phyloP scores from a whole-genome alignment of 2,329 filamentous ascomycete species.

The Proliferodiscus dingleyae region DNA sequence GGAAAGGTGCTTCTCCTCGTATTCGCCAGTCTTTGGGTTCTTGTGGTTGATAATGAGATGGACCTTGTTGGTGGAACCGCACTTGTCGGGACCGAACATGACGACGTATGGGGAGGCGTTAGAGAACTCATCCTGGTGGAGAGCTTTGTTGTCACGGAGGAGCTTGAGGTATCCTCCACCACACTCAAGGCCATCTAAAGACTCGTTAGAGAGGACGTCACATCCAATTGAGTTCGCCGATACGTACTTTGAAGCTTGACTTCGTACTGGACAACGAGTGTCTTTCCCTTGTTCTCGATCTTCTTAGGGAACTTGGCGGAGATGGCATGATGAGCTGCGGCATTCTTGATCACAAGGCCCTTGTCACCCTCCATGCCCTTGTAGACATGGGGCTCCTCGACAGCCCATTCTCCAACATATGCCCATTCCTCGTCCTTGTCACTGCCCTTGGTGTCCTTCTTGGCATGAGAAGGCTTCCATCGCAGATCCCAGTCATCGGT shows the following conservation, averaged over 20 bases:
- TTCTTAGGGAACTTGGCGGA: constrained; percentile 97
- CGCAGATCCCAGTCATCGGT: constrained; percentile 90
- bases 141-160: constrained; percentile 92
- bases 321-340: constrained; percentile 97
- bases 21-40: constrained; percentile 99
- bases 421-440: constrained; percentile 83
- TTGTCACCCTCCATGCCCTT: constrained; percentile 95
- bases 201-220: constrained; percentile 30
- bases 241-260: constrained; percentile 95
- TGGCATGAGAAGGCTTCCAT: constrained; percentile 94
- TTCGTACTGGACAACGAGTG: constrained; percentile 96
- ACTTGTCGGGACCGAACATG: constrained; percentile 99
- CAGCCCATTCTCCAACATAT: constrained; percentile 92
- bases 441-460: constrained; percentile 76
- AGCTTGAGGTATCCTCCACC: constrained; percentile 99
- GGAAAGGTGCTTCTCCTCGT: constrained; percentile 98
- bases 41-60: constrained; percentile 99
- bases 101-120: constrained; percentile 97
- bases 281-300: constrained; percentile 96
- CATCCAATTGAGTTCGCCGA: not conserved
- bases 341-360: constrained; percentile 96
- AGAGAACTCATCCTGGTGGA: constrained; percentile 96
- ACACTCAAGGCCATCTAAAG: constrained; percentile 83
- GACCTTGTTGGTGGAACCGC: constrained; percentile 97
- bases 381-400: constrained; percentile 86